Evolutionary conservation across 768 basidiomycete genomes (phyloP), one percentile per base, ranked within the genome.

Genomic region (Pisolithus microcarpus): DNA sequence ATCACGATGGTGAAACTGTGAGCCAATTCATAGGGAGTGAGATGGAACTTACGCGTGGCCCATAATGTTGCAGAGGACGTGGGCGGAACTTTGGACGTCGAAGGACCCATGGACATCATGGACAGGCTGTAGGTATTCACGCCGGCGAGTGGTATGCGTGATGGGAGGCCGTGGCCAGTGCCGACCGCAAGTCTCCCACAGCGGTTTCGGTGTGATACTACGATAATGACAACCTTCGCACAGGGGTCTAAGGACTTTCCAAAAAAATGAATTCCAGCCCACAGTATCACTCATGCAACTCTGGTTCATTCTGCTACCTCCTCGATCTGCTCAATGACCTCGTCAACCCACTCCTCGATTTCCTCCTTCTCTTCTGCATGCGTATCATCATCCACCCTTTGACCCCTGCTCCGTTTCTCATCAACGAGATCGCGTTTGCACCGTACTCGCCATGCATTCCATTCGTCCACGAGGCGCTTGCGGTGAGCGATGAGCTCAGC

Each of bases 261-360:
- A 21, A 24, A 8, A 43, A 15, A 19, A 26, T 7, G 23, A 23
- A 3, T 15, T 19, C 9, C 23, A 39, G 34, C 34, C 19, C 40
- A 49, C 19, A 18, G 36, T 18, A 44, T 21, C 30, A 46, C 59
- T 57, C 75, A 50, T 84, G 83, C 26, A 81, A 23, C 71, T 21
- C 9, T 5, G 10, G 10, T 34, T 46, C 34, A 46, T 36, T 46
- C 45, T 23, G 85, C 70, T 62, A 79, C 82, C 70, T 95, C 91
- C 70, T 95, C 92, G 38, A 78, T 81, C 74, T 96, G 91, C 58
- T 96, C 91, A 60, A 94, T 81, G 38, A 95, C 80, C 65, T 95
- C 91, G 61, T 95, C 93, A 49, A 94, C 72, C 88, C 90, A 91
- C 49, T 95, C 89, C 68, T 93, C 91, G 49, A 93, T 91, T 70